Percentiles rank a stretch among this genome's conserved stretches.
These are phyloP conservation scores for Knoxdaviesia proteae DNA, from an alignment of 2,329 filamentous ascomycete genomes.

Conservation along the genomic window DNA sequence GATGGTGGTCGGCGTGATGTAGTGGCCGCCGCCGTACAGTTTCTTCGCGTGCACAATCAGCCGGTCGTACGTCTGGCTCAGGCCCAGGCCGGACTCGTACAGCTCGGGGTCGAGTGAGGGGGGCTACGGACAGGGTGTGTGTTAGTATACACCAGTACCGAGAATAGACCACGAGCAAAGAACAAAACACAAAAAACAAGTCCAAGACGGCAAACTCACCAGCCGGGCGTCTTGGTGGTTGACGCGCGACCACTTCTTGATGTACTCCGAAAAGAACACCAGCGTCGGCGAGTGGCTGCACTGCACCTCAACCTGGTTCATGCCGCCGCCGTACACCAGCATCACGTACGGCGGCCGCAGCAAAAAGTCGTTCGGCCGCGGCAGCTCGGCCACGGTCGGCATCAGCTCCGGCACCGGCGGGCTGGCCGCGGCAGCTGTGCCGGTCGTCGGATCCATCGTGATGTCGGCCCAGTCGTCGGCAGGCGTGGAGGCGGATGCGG, in stretches of 20 bases:
- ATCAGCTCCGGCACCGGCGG: slow-evolving; percentile 13
- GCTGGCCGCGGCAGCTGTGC: background rate
- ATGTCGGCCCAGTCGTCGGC: slow-evolving; percentile 25
- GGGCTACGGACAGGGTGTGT: slow-evolving; percentile 12
- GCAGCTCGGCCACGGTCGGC: slow-evolving; percentile 18
- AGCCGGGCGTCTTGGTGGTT: slow-evolving; percentile 17
- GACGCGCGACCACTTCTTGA: slow-evolving; percentile 23
- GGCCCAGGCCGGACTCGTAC: slow-evolving; percentile 22
- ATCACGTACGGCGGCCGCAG: slow-evolving; percentile 26
- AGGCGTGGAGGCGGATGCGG: slow-evolving; percentile 1
- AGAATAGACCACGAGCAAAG: background rate
- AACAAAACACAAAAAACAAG: background rate
- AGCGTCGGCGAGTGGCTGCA: slow-evolving; percentile 25
- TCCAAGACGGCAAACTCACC: slow-evolving; percentile 8
- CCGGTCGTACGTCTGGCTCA: slow-evolving; percentile 21
- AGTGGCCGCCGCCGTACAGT: slow-evolving; percentile 11
- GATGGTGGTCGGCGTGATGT: slow-evolving; percentile 20
- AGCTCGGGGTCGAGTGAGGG: slow-evolving; percentile 19
- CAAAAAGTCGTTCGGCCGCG: slow-evolving; percentile 25
- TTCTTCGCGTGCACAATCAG: slow-evolving; percentile 17
- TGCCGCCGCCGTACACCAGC: slow-evolving; percentile 13
- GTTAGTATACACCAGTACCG: background rate
- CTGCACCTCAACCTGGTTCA: slow-evolving; percentile 18
- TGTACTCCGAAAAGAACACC: slow-evolving; percentile 21
- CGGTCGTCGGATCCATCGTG: slow-evolving; percentile 6